Percentiles rank a stretch among this genome's conserved stretches.
These are phyloP conservation scores for Laguncularia racemosa DNA, from an alignment of 345 rosid species.

Conservation along the genomic window DNA sequence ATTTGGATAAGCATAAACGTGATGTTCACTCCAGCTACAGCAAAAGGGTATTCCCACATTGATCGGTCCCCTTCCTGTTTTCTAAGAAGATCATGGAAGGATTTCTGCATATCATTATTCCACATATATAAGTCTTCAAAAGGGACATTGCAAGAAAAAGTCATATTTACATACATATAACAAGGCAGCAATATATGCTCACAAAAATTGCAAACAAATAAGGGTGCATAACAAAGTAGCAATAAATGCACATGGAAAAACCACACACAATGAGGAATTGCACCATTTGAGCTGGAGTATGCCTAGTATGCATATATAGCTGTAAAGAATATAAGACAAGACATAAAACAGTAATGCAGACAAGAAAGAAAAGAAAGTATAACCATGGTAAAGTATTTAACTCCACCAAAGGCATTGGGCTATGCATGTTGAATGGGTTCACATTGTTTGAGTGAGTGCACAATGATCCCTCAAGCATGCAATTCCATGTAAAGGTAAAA, in stretches of 20 bases:
- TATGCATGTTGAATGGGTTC: too few species aligned
- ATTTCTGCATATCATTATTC: slow-evolving; percentile 39
- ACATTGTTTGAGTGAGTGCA: too few species aligned
- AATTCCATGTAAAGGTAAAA: too few species aligned
- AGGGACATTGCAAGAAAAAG: background rate
- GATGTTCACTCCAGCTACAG: slow-evolving; percentile 97
- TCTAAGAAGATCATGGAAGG: slow-evolving; percentile 85
- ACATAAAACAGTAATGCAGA: too few species aligned
- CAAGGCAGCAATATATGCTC: background rate
- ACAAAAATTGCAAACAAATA: too few species aligned
- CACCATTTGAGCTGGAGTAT: background rate
- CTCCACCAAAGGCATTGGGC: too few species aligned
- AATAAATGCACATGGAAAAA: background rate
- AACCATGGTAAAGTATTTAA: too few species aligned
- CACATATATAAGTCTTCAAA: slow-evolving; percentile 2
- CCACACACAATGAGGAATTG: background rate
- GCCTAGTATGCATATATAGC: background rate
- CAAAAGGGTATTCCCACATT: slow-evolving; percentile 99
- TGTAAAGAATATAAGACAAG: background rate
- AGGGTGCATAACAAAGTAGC: too few species aligned
- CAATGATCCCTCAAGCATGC: too few species aligned
- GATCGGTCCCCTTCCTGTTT: slow-evolving; percentile 92
- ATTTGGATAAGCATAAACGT: slow-evolving; percentile 99
- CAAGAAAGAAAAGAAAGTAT: too few species aligned
- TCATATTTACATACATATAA: too few species aligned